Evolutionary conservation across 768 basidiomycete genomes (phyloP), one percentile per base, ranked within the genome.

Genomic region (Auriscalpium orientale): DNA sequence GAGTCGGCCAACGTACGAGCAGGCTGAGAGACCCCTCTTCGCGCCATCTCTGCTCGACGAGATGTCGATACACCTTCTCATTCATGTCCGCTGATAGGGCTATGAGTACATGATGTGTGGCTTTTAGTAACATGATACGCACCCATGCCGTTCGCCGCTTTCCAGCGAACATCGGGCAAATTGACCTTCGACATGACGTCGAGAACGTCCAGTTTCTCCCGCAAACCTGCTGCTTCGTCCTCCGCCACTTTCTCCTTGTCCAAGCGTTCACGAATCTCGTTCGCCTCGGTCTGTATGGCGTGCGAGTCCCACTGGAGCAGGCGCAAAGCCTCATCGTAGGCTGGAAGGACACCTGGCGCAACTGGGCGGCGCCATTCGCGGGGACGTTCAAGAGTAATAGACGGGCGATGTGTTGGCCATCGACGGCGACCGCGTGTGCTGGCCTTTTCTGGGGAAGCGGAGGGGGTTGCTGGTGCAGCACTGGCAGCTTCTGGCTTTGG

Each of bases 11-110:
- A 37, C 85, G 45, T 54, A 92, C 93, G 68, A 98, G 74, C 38
- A 93, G 74, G 66, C 97, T 94, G 37, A 98, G 74, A 33, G 79
- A 78, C 2, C 93, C 95, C 46, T 90, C 83, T 51, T 85, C 85
- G 55, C 90, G 77, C 95, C 93, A 98, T 62, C 79, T 77, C 63
- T 88, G 81, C 69, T 95, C 91, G 4, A 85, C 71, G 34, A 98
- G 73, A 66, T 91, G 82, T n/a, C 92, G 79, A 65, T 91, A 85
- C 1, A 84, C 80, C 1, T 80, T 76, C 56, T 79, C 80, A n/a
- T 70, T 73, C 82, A 87, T 79, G 68, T 90, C 82, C 62, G 76
- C 88, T 89, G 55, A 28, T 28, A 5, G 4, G 28, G 28, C 7
- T 28, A 7, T 28, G 28, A 28, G 28, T 28, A 28, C 4, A 28